Evolutionary conservation across 139 green algal species (phyloP), one percentile per base, ranked within the genome.

Genomic region (Coelastrella sp.): DNA sequence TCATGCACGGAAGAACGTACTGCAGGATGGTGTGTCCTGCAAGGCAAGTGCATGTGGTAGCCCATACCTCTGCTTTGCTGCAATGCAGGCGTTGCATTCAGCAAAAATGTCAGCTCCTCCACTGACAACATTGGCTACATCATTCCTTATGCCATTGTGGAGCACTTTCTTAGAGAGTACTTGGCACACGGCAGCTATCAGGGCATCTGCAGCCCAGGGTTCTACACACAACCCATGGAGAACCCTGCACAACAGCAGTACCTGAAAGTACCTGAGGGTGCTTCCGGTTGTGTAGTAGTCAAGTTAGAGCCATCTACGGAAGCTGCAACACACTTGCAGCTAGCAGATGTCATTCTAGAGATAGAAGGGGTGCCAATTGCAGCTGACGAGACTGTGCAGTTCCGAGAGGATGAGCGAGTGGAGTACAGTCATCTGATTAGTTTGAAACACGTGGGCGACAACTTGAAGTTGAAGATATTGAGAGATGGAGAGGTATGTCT

Each of bases 121-220:
- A 93, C 93, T 4, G 93, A 96, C 90, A 96, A 96, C 85, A 93
- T 96, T 5, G 93, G 93, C 3, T 97, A 96, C 81, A 93, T 97
- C 84, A 97, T 97, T n/a, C 94, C 94, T 0, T 90, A 83, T 64
- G 60, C 86, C 21, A 89, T 96, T 4, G 89, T 95, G 13, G 60
- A 60, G 17, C 91, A 96, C 79, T 96, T 95, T 71, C 81, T 95
- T 35, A 62, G 85, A n/a, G 93, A 96, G 86, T 94, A 92, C 37
- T 81, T 90, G 67, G 2, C 53, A 41, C 85, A 89, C 19, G 86
- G 88, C 63, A 76, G 27, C 21, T 96, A 94, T 67, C 85, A 88
- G 0, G 94, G 94, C 15, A 90, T 93, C 38, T 92, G 90, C 69
- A 92, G 85, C 6, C 81, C 91, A 4, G 92, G 92, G 40, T 94